phyloP scores from a whole-genome alignment of 2,329 filamentous ascomycete genomes.

The Phialophora chinensis region DNA sequence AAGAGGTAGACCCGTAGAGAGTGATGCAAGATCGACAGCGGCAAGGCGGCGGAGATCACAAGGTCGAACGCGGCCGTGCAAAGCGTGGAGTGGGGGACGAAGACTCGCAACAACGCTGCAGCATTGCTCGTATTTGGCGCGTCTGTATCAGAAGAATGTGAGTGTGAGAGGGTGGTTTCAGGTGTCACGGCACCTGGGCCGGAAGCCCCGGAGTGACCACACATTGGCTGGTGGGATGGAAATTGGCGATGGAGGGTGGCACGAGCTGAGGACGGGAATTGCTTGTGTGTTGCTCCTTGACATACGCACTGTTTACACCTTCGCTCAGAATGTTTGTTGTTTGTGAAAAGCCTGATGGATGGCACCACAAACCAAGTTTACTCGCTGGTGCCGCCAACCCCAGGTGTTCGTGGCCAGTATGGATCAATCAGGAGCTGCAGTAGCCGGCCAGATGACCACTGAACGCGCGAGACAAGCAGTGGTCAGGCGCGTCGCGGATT shows the following conservation, averaged over 20 bases:
- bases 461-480: slow-evolving; percentile 18
- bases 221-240: slow-evolving; percentile 59
- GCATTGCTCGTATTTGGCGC: slow-evolving; percentile 1
- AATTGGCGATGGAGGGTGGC: slow-evolving; percentile 11
- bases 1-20: slow-evolving; percentile 41
- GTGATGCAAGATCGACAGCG: slow-evolving; percentile 41
- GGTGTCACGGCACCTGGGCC: slow-evolving; percentile 26
- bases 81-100: slow-evolving; percentile 23
- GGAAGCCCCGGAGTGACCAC: slow-evolving; percentile 71
- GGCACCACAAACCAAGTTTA: slow-evolving; percentile 13
- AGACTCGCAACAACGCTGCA: slow-evolving; percentile 15
- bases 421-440: slow-evolving; percentile 9
- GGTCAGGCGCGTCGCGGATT: slow-evolving; percentile 28
- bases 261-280: slow-evolving; percentile 12
- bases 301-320: slow-evolving; percentile 15
- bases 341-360: slow-evolving; percentile 13
- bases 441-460: slow-evolving; percentile 26
- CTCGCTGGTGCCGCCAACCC: slow-evolving; percentile 4
- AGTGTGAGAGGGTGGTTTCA: slow-evolving; percentile 31
- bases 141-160: slow-evolving; percentile 13
- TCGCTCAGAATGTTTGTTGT: slow-evolving; percentile 12
- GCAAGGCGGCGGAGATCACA: slow-evolving; percentile 33
- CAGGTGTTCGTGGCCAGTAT: slow-evolving; percentile 20
- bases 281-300: slow-evolving; percentile 10
- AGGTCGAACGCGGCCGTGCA: slow-evolving; percentile 31